Base-by-base conservation (phyloP, 176 grass and related monocot species). In the Panicum miliaceum region DNA sequence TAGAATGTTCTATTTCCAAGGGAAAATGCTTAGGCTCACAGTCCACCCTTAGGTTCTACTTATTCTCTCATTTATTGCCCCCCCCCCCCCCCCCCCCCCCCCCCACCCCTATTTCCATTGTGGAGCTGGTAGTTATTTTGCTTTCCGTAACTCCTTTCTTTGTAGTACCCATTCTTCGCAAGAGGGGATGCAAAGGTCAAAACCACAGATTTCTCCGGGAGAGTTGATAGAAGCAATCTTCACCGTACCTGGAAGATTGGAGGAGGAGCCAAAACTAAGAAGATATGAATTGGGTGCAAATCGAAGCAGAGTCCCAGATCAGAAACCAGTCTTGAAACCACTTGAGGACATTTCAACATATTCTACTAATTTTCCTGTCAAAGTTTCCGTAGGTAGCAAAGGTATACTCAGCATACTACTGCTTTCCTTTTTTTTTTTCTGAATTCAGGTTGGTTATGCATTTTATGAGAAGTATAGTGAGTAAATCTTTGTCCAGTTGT, bases 161-260 rank as follows among this genome's bases (percentile, higher is more conserved):
- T 90, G 68, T 68, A 68, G 68, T 27, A 52, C 63, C 68, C n/a
- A 51, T 77, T 78, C 73, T 64, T 77, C 37, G 6, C 53, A 81
- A 81, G 80, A 64, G 69, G 68, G 84, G 29, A 88, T 79, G 70
- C 51, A 64, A 71, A 84, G 83, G 41, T 67, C 73, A 32, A 82
- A 81, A 67, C 0, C 45, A 62, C 59, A 75, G 83, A 86, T 91
- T 61, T 85, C 80, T 84, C 87, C 93, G 61, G 86, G 71, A 52
- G 92, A 98, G 70, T 68, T 98, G 68, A 34, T 98, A 72, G 83
- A 89, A 81, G 86, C 93, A 73, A 79, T 98, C 27, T 98, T 98
- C 81, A 88, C 81, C 80, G 83, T 91, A 83, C 91, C 93, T 73
- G 93, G 88, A 63, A 95, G 89, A 81, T 76, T 53, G 25, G 90